These are phyloP conservation scores for Persicaria tinctoria DNA, from an alignment of 148 eudicot species.

Conservation along the genomic window DNA sequence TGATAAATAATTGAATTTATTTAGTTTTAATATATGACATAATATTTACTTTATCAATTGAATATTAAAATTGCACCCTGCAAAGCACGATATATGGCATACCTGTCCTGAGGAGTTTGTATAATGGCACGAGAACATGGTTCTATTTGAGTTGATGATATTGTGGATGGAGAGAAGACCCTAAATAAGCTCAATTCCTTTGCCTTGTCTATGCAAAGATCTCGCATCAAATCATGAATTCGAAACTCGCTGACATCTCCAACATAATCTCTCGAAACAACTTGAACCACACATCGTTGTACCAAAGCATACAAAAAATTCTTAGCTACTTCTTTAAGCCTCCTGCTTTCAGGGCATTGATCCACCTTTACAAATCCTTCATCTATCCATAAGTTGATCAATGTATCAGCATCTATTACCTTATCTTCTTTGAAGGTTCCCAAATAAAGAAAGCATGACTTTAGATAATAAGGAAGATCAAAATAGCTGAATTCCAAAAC, in stretches of 20 bases:
- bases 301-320: not conserved
- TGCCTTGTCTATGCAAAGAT: slow-evolving; percentile 6
- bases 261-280: not conserved
- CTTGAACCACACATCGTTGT: slow-evolving; percentile 4
- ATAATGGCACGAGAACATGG: not conserved
- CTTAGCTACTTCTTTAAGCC: not conserved
- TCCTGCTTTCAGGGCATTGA: not conserved
- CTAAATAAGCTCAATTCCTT: not conserved
- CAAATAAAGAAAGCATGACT: slow-evolving; percentile 7
- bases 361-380: not conserved
- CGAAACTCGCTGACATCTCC: not conserved
- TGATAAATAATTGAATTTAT: too few relatives aligned
- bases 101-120: not conserved
- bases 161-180: not conserved
- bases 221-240: slow-evolving; percentile 3
- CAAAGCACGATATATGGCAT: not conserved
- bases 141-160: not conserved
- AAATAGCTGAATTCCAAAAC: slow-evolving; percentile 12
- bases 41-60: too few relatives aligned
- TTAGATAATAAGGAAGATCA: slow-evolving; percentile 8
- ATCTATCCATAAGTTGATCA: slow-evolving; percentile 5
- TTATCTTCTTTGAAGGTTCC: slow-evolving; percentile 1
- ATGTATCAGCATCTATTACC: not conserved
- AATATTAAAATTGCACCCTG: too few relatives aligned
- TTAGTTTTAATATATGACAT: too few relatives aligned